Evolutionary conservation across 352 stramenopile species (phyloP).

Genomic region (Phytophthora colocasiae): DNA sequence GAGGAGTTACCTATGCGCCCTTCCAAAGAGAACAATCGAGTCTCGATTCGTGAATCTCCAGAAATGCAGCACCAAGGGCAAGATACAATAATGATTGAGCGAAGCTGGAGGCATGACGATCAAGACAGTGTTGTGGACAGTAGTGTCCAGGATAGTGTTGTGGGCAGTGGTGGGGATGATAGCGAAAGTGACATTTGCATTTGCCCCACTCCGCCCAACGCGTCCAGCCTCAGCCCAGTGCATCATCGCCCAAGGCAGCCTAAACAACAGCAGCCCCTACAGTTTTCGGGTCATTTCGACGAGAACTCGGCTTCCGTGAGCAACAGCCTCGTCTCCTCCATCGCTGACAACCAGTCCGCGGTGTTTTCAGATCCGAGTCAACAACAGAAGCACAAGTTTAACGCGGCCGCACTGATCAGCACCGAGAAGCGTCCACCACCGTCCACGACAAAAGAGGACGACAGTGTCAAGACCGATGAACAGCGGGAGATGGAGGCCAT

Average conservation of each 20-base stretch:
- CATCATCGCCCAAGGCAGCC: neutral
- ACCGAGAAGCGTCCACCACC: conserved; percentile 1
- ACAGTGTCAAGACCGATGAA: conserved; percentile 48
- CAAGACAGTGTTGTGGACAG: conserved; percentile 8
- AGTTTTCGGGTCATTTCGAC: conserved; percentile 8
- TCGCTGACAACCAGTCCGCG: conserved; percentile 2
- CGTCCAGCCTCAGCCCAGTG: neutral
- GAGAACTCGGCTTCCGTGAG: conserved; percentile 31
- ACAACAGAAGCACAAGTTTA: conserved; percentile 22
- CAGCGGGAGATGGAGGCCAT: conserved; percentile 73
- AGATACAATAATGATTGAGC: neutral
- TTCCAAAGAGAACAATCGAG: conserved; percentile 8
- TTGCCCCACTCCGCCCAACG: neutral
- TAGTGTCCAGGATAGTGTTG: neutral
- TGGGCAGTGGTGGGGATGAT: neutral
- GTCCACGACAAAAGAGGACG: neutral
- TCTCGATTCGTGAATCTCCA: neutral
- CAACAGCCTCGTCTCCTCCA: conserved; percentile 34
- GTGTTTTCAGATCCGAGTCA: conserved; percentile 16
- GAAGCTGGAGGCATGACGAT: conserved; percentile 6
- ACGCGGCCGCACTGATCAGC: conserved; percentile 21
- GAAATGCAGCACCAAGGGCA: neutral
- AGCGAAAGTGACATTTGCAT: neutral
- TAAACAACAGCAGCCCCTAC: neutral
- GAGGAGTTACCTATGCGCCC: conserved; percentile 3